Conservation (phyloP, 345 rosid species). For the Bretschneidera sinensis region DNA sequence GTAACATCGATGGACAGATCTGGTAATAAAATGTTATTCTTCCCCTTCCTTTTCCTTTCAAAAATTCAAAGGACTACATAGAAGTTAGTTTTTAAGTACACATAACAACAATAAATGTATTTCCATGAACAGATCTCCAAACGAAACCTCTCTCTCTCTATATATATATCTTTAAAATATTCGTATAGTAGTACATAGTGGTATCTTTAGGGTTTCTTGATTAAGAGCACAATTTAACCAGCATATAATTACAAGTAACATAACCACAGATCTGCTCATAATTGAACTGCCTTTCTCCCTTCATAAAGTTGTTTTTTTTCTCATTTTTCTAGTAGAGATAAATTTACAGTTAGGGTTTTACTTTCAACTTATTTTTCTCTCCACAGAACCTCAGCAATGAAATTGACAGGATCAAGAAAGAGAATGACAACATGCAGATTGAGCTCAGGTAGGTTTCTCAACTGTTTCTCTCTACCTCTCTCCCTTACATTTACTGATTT, state of each 20-base stretch:
- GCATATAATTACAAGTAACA: slow-evolving; percentile 5
- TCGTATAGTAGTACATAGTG: not conserved
- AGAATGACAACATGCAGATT: slow-evolving; percentile 79
- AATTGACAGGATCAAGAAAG: slow-evolving; percentile 76
- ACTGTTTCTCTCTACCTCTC: not conserved
- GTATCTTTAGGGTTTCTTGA: slow-evolving; percentile 12
- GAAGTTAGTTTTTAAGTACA: slow-evolving; percentile 4
- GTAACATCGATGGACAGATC: slow-evolving; percentile 43
- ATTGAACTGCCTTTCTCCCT: not conserved
- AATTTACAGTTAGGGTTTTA: slow-evolving; percentile 17
- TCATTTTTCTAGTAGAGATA: not conserved
- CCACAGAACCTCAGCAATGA: slow-evolving; percentile 64
- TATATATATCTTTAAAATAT: no score
- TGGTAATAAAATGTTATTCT: slow-evolving; percentile 24
- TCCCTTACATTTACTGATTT: not conserved
- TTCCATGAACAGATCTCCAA: slow-evolving; percentile 13
- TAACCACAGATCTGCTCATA: slow-evolving; percentile 6
- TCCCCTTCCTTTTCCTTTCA: slow-evolving; percentile 27
- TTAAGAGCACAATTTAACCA: not conserved
- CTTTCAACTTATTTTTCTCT: not conserved
- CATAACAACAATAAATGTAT: slow-evolving; percentile 6
- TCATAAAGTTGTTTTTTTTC: not conserved
- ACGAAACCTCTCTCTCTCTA: not conserved
- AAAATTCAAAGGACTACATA: slow-evolving; percentile 9
- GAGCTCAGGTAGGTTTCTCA: slow-evolving; percentile 51